Percentiles rank a stretch among this genome's conserved stretches.
phyloP scores from a whole-genome alignment of 352 stramenopile species.

The Phytophthora brassicae region DNA sequence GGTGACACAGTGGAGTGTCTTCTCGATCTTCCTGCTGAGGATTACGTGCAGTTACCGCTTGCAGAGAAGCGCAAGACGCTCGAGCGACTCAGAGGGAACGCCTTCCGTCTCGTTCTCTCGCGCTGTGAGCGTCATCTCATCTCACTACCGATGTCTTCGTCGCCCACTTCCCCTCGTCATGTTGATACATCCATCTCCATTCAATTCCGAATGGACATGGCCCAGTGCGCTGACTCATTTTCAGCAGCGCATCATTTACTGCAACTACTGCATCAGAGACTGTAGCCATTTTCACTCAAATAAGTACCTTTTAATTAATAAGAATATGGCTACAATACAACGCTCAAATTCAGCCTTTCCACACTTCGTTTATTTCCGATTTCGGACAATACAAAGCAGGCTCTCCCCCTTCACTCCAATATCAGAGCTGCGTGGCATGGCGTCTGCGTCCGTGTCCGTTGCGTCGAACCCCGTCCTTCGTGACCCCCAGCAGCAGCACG shows the following conservation, averaged over 20 bases:
- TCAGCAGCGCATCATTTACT: conserved; percentile 22
- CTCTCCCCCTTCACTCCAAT: conserved; percentile 17
- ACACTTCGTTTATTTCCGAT: conserved; percentile 9
- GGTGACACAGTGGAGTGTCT: conserved; percentile 42
- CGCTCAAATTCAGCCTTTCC: conserved; percentile 17
- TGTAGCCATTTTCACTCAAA: conserved; percentile 24
- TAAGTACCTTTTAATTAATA: no score
- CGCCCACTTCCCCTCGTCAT: background rate
- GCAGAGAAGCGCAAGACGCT: conserved; percentile 39
- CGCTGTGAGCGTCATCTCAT: conserved; percentile 36
- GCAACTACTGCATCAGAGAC: conserved; percentile 9
- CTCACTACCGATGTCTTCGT: background rate
- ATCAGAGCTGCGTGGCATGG: conserved; percentile 10
- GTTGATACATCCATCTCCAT: conserved; percentile 1
- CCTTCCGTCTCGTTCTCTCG: conserved; percentile 48
- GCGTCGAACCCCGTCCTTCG: background rate
- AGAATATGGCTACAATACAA: conserved; percentile 8
- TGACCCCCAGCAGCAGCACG: conserved; percentile 15
- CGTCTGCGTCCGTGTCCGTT: conserved; percentile 4
- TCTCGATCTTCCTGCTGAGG: conserved; percentile 42
- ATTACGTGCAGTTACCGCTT: conserved; percentile 52
- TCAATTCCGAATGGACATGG: conserved; percentile 36
- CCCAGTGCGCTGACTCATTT: conserved; percentile 40
- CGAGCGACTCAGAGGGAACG: conserved; percentile 28
- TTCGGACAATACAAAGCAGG: conserved; percentile 12